Evolutionary conservation across 78 protist species (phyloP).

Genomic region (Cavenderia fasciculata): DNA sequence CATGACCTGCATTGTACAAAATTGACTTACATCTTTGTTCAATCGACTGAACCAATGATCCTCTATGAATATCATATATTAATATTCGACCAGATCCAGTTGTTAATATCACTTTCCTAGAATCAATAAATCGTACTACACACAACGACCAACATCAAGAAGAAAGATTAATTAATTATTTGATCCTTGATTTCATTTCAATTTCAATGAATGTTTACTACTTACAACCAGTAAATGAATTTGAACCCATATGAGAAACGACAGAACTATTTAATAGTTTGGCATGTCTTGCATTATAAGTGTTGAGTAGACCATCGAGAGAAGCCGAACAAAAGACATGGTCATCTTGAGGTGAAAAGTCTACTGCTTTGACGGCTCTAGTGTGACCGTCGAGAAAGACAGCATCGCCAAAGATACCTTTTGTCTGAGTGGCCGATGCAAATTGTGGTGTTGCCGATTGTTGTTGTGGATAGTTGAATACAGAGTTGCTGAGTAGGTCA

Average conservation of each 20-base stretch:
- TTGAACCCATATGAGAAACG: slow-evolving; percentile 17
- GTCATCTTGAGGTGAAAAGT: slow-evolving; percentile 61
- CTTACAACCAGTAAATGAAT: slow-evolving; percentile 51
- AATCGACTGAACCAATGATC: slow-evolving; percentile 15
- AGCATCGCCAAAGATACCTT: slow-evolving; percentile 45
- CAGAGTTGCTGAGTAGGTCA: not conserved
- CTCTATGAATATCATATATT: slow-evolving; percentile 54
- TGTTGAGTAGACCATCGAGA: slow-evolving; percentile 39
- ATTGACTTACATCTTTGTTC: slow-evolving; percentile 38
- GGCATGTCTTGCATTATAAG: slow-evolving; percentile 41
- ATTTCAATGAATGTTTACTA: not conserved
- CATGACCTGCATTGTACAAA: no score
- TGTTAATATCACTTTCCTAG: slow-evolving; percentile 34
- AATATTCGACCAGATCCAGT: slow-evolving; percentile 26
- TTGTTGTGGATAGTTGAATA: not conserved
- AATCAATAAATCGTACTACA: not conserved
- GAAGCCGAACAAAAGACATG: slow-evolving; percentile 34
- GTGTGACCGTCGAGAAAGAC: slow-evolving; percentile 23
- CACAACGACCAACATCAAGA: no score
- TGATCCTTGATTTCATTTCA: not conserved
- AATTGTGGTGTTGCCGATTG: not conserved
- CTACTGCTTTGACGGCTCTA: slow-evolving; percentile 44
- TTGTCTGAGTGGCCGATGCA: not conserved
- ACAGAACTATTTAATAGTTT: slow-evolving; percentile 21
- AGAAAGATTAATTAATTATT: not conserved